A percentile compares a stretch with the other conserved stretches of the same genome.
Evolutionary conservation across 768 basidiomycete species (phyloP).

Genomic region (Gloeopeniophorella convolvens): DNA sequence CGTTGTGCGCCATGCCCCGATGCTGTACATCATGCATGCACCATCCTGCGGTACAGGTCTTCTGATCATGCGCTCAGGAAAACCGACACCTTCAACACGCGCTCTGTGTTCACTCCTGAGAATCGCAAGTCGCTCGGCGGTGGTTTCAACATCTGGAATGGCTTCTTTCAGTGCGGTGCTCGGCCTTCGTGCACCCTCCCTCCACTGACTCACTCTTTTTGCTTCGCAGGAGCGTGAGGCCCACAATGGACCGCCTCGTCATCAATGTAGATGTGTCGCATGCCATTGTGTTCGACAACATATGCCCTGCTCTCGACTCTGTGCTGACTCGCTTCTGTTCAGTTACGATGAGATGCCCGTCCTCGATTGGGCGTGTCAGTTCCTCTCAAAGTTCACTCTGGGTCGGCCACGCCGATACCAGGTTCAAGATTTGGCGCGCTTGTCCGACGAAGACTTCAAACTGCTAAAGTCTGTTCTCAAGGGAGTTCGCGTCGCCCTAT

Average conservation of each 20-base stretch:
- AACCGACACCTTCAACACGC: constrained; percentile 13
- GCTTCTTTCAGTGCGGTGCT: constrained; percentile 15
- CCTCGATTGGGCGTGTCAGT: constrained; percentile 10
- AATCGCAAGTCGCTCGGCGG: constrained; percentile 9
- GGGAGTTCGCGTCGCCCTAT: constrained; percentile 10
- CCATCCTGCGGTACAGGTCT: background rate
- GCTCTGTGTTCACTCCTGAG: constrained; percentile 15
- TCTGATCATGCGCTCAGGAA: constrained; percentile 1
- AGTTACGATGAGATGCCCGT: constrained; percentile 17
- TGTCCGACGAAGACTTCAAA: background rate
- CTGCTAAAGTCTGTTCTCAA: constrained; percentile 8
- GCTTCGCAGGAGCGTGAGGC: constrained; percentile 16
- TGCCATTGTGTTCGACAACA: constrained; percentile 7
- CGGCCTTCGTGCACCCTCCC: too few relatives aligned
- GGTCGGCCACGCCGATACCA: background rate
- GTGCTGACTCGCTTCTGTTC: background rate
- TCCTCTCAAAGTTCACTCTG: constrained; percentile 7
- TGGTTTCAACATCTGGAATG: constrained; percentile 20
- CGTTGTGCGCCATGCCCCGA: constrained; percentile 17
- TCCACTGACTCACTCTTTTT: background rate
- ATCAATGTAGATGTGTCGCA: constrained; percentile 18
- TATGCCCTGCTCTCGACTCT: background rate
- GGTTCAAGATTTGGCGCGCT: constrained; percentile 6
- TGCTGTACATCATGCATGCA: constrained; percentile 2
- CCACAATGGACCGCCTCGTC: constrained; percentile 8